Evolutionary conservation across 345 rosid species (phyloP).

Genomic region (Sisymbrium irio): DNA sequence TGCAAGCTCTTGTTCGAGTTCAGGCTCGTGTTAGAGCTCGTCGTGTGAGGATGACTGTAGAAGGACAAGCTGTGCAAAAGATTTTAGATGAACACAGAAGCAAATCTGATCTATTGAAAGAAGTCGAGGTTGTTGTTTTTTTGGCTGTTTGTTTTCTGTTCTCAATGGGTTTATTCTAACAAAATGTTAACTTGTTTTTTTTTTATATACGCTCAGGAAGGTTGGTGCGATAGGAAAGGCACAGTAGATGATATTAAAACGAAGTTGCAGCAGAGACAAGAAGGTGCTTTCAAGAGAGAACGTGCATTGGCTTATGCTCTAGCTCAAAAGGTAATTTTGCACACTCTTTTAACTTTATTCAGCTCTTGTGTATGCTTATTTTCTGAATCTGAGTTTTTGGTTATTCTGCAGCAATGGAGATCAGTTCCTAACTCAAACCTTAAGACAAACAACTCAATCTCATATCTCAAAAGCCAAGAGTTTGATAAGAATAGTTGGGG

Average conservation of each 20-base stretch:
- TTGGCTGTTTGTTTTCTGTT: background rate
- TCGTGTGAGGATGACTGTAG: slow-evolving; percentile 74
- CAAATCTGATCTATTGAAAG: slow-evolving; percentile 65
- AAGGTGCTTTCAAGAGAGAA: slow-evolving; percentile 91
- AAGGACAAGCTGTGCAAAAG: slow-evolving; percentile 84
- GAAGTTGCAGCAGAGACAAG: slow-evolving; percentile 78
- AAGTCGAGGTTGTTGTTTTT: slow-evolving; percentile 62
- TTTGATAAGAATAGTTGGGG: slow-evolving; percentile 82
- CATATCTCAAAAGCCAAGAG: slow-evolving; percentile 51
- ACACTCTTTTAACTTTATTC: background rate
- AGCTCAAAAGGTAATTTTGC: slow-evolving; percentile 66
- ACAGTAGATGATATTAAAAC: slow-evolving; percentile 71
- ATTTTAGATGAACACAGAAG: slow-evolving; percentile 54
- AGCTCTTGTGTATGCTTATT: background rate
- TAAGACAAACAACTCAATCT: slow-evolving; percentile 33
- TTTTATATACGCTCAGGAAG: slow-evolving; percentile 49
- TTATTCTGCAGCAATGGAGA: slow-evolving; percentile 63
- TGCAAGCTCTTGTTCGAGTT: slow-evolving; percentile 97
- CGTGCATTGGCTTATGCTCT: slow-evolving; percentile 89
- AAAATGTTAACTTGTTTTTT: background rate
- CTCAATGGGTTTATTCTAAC: background rate
- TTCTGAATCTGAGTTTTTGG: background rate
- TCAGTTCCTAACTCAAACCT: slow-evolving; percentile 43
- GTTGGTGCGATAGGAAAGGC: slow-evolving; percentile 95
- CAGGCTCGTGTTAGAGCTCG: slow-evolving; percentile 96